These are phyloP conservation scores for Lantana camara DNA, from an alignment of 257 asterid species.

Conservation along the genomic window DNA sequence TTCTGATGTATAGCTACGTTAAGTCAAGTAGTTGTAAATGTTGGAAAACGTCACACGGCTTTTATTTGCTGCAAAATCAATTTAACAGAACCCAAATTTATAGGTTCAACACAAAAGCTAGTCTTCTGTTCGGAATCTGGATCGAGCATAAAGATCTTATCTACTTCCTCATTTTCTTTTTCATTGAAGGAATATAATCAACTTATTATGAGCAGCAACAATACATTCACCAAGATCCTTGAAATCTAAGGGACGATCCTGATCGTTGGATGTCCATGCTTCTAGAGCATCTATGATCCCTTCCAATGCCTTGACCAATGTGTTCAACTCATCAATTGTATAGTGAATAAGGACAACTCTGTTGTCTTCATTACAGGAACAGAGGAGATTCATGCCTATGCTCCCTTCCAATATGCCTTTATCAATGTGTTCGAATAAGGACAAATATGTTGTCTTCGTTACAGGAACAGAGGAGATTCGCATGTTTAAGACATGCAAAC, in stretches of 20 bases:
- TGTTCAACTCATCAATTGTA: conserved; percentile 53
- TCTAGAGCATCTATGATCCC: conserved; percentile 40
- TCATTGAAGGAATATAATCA: conserved; percentile 37
- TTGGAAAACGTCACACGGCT: conserved; percentile 61
- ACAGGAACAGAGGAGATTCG: conserved; percentile 47
- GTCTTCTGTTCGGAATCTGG: conserved; percentile 31
- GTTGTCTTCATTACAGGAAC: too few relatives aligned
- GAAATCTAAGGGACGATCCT: conserved; percentile 30
- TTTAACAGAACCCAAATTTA: conserved; percentile 52
- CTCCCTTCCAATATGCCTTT: conserved; percentile 56
- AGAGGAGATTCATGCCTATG: too few relatives aligned
- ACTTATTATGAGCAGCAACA: conserved; percentile 30
- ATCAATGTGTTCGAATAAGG: conserved; percentile 51
- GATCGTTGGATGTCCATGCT: conserved; percentile 46
- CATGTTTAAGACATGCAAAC: conserved; percentile 69
- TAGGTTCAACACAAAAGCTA: conserved; percentile 38
- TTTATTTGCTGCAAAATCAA: conserved; percentile 54
- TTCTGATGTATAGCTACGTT: conserved; percentile 57
- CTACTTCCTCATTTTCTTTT: conserved; percentile 34
- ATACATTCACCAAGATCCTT: conserved; percentile 20
- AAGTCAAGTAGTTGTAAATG: conserved; percentile 40
- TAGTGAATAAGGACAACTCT: too few relatives aligned
- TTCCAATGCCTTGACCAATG: conserved; percentile 61
- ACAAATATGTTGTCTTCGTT: conserved; percentile 43
- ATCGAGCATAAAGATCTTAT: conserved; percentile 20